Percentiles rank a stretch among this genome's conserved stretches.
Conservation (phyloP, 106 monocot species). For the Phalaenopsis aphrodite region DNA sequence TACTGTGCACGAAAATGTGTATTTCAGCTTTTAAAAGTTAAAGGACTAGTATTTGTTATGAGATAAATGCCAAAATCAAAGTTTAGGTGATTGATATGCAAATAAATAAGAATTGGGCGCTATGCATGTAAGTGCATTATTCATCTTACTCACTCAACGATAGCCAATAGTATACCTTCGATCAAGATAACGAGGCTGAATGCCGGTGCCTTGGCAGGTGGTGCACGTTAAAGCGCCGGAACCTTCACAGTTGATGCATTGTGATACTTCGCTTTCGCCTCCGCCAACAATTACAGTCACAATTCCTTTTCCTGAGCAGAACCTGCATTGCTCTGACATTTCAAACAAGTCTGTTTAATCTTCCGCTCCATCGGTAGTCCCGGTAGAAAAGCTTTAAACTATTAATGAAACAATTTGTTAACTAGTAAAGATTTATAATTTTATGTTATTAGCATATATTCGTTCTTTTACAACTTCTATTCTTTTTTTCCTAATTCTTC, state of each 20-base stretch:
- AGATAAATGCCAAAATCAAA: too few species aligned
- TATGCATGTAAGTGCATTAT: too few species aligned
- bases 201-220: constrained; percentile 84
- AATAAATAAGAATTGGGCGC: too few species aligned
- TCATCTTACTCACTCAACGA: neutral
- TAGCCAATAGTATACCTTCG: constrained; percentile 39
- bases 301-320: constrained; percentile 60
- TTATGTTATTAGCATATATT: neutral
- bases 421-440: neutral
- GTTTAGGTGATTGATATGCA: too few species aligned
- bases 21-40: too few species aligned
- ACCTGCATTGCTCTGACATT: constrained; percentile 78
- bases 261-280: constrained; percentile 70
- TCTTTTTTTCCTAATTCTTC: neutral
- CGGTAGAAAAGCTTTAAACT: neutral
- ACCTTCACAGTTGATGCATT: constrained; percentile 84
- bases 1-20: too few species aligned
- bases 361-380: neutral
- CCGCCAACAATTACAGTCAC: constrained; percentile 73
- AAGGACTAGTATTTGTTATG: too few species aligned
- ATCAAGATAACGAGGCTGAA: constrained; percentile 96
- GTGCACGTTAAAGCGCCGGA: constrained; percentile 82
- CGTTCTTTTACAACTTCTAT: neutral
- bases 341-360: constrained; percentile 19
- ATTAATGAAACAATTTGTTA: neutral